A percentile compares a stretch with the other conserved stretches of the same genome.
These are phyloP conservation scores for Aspergillus novoparasiticus DNA, from an alignment of 2,329 filamentous ascomycete species.

Conservation along the genomic window DNA sequence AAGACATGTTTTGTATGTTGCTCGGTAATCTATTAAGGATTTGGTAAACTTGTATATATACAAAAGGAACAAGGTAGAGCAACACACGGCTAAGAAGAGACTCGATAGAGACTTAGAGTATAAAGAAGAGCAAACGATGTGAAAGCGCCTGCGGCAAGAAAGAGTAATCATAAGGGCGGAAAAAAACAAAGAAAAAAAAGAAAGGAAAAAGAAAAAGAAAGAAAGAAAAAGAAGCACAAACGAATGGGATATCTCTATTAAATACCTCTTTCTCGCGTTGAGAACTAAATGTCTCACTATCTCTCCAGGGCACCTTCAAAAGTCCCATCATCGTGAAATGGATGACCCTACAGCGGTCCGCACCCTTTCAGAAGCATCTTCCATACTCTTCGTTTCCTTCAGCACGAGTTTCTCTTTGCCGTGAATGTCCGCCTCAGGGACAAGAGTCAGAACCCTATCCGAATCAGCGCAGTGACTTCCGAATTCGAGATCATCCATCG, in stretches of 20 bases:
- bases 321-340: constrained; percentile 4
- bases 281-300: too few relatives aligned
- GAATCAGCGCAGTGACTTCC: constrained; percentile 22
- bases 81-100: background rate
- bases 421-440: constrained; percentile 14
- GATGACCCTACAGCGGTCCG: constrained; percentile 3
- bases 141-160: background rate
- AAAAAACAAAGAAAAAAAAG: background rate
- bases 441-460: constrained; percentile 27
- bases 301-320: background rate
- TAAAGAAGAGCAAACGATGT: background rate
- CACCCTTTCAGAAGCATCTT: constrained; percentile 6
- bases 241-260: constrained; percentile 4
- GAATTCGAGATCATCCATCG: constrained; percentile 32
- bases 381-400: constrained; percentile 18
- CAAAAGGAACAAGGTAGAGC: background rate
- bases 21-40: background rate
- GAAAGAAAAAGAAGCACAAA: background rate
- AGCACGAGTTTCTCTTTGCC: constrained; percentile 17
- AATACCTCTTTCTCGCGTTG: background rate
- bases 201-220: background rate
- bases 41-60: background rate
- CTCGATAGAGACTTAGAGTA: background rate
- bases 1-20: background rate
- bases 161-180: background rate